phyloP scores from a whole-genome alignment of 176 grass and related monocot genomes.

The Pontederia crassipes region DNA sequence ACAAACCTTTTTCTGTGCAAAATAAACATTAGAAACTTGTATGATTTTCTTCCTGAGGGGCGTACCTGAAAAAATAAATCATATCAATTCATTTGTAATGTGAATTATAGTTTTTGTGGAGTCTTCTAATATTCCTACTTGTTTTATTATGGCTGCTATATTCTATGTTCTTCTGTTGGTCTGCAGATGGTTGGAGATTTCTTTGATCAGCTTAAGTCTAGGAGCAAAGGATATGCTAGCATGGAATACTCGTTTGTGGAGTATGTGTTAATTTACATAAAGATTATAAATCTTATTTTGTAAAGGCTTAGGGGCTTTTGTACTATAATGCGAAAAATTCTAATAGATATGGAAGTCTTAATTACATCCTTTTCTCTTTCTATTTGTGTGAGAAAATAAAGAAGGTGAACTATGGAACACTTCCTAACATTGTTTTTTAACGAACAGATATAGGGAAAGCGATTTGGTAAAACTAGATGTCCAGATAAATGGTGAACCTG shows the following conservation, averaged over 20 bases:
- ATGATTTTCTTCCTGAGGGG: too few species aligned
- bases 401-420: background rate
- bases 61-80: too few species aligned
- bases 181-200: constrained; percentile 97
- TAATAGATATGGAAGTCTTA: too few species aligned
- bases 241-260: constrained; percentile 91
- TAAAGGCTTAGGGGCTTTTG: background rate
- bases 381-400: too few species aligned
- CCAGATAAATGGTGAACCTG: constrained; percentile 90
- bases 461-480: constrained; percentile 82
- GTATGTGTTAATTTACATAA: constrained; percentile 24
- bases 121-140: background rate
- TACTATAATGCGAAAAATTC: too few species aligned
- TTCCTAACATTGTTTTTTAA: background rate
- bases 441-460: constrained; percentile 80
- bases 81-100: background rate
- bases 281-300: background rate
- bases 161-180: constrained; percentile 14
- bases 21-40: too few species aligned
- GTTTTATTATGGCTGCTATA: constrained; percentile 3
- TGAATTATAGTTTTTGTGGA: background rate
- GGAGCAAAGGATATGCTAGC: constrained; percentile 98
- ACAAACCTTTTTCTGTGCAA: too few species aligned
- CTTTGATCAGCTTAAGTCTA: constrained; percentile 97
- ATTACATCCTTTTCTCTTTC: too few species aligned